These are phyloP conservation scores for Aquilaria sinensis DNA, from an alignment of 345 rosid species.

Conservation along the genomic window DNA sequence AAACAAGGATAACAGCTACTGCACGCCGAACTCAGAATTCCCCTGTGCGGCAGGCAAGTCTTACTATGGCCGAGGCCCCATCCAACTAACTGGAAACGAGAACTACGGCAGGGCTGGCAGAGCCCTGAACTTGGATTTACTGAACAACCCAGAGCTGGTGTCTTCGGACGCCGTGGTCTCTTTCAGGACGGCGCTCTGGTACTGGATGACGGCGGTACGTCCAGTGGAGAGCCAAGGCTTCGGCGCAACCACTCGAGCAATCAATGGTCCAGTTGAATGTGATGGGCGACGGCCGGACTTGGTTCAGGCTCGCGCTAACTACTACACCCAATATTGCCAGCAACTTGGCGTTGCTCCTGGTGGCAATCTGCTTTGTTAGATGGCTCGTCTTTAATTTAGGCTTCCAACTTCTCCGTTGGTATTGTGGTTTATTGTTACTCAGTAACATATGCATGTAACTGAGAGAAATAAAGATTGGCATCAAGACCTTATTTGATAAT, in stretches of 20 bases:
- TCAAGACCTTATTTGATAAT: too few species aligned
- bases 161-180: slow-evolving; percentile 30
- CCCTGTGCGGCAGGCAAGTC: slow-evolving; percentile 28
- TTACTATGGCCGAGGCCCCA: slow-evolving; percentile 57
- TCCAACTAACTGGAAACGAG: slow-evolving; percentile 50
- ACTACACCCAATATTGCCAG: slow-evolving; percentile 34
- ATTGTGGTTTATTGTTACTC: too few species aligned
- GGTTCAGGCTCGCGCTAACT: slow-evolving; percentile 31
- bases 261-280: slow-evolving; percentile 38
- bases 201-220: slow-evolving; percentile 36
- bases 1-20: slow-evolving; percentile 33
- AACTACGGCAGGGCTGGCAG: slow-evolving; percentile 48
- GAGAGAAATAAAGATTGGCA: too few species aligned
- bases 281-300: slow-evolving; percentile 20
- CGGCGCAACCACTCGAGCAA: slow-evolving; percentile 45
- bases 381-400: background rate
- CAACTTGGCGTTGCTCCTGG: slow-evolving; percentile 34
- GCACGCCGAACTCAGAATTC: slow-evolving; percentile 18
- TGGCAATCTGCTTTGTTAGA: slow-evolving; percentile 30
- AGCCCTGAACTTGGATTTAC: slow-evolving; percentile 5
- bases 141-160: slow-evolving; percentile 35
- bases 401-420: too few species aligned
- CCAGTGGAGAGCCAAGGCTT: slow-evolving; percentile 34
- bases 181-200: slow-evolving; percentile 43
- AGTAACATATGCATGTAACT: too few species aligned